Evolutionary conservation across 371 early-diverging fungal genomes (phyloP).

Genomic region (Mucor sp.): DNA sequence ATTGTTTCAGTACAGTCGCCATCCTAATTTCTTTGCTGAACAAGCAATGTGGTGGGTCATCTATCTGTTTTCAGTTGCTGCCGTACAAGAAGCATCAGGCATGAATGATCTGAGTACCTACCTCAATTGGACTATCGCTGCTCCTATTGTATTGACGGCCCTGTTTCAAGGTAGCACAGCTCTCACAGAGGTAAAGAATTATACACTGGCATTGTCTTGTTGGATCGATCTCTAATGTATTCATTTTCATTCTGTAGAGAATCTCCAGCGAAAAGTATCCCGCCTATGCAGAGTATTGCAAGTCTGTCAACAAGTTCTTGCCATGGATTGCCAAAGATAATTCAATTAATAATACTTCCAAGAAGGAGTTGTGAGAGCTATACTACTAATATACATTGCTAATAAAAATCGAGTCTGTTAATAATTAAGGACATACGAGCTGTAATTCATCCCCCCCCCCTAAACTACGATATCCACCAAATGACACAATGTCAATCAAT

Average conservation of each 20-base stretch:
- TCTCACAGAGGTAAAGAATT: constrained; percentile 73
- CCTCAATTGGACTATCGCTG: constrained; percentile 64
- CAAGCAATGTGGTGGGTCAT: constrained; percentile 67
- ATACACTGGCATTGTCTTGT: not conserved
- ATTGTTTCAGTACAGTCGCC: constrained; percentile 74
- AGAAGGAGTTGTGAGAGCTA: constrained; percentile 12
- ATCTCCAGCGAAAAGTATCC: constrained; percentile 75
- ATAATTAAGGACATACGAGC: no score
- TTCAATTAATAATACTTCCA: not conserved
- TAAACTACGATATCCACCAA: no score
- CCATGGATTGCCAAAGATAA: constrained; percentile 51
- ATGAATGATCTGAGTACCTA: constrained; percentile 17
- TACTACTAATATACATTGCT: no score
- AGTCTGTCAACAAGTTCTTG: constrained; percentile 62
- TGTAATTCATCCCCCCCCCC: no score
- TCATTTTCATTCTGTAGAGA: constrained; percentile 12
- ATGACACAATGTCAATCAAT: no score
- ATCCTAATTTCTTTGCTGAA: constrained; percentile 87
- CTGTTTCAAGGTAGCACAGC: constrained; percentile 77
- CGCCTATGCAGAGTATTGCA: constrained; percentile 67
- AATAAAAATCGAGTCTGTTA: no score
- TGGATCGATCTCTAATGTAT: no score
- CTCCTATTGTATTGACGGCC: constrained; percentile 55
- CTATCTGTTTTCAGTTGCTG: constrained; percentile 63
- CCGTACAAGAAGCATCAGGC: constrained; percentile 24